Percentiles rank a stretch among this genome's conserved stretches.
Conservation (phyloP, 192 early-diverging fungal species). For the Backusella tuberculispora region DNA sequence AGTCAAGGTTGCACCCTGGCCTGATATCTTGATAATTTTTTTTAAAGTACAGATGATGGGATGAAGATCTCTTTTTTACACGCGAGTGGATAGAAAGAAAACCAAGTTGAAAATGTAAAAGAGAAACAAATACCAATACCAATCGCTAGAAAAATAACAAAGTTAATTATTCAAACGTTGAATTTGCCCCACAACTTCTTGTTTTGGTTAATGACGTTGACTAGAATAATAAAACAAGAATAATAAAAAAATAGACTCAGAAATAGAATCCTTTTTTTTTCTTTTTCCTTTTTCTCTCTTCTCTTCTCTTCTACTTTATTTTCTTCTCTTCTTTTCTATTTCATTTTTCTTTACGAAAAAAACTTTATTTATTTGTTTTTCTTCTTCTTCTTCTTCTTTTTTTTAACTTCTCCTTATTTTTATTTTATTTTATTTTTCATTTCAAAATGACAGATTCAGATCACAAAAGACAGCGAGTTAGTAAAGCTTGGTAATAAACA, state of each 20-base stretch:
- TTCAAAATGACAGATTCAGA: conserved; percentile 2
- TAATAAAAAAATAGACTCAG: neutral
- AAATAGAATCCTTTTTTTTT: neutral
- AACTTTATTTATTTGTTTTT: neutral
- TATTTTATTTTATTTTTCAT: too few species aligned
- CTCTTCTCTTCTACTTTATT: neutral
- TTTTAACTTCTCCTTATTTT: neutral
- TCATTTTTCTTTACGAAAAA: neutral
- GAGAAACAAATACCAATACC: conserved; percentile 10
- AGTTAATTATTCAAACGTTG: neutral
- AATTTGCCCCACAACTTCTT: neutral
- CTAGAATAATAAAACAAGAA: too few species aligned
- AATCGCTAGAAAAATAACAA: neutral
- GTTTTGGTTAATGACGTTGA: neutral
- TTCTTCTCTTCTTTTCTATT: neutral
- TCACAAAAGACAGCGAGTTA: conserved; percentile 38
- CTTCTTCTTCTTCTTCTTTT: neutral
- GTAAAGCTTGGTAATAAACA: conserved; percentile 35
- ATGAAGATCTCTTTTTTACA: conserved; percentile 3
- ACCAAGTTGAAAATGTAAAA: neutral
- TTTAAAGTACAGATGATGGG: neutral
- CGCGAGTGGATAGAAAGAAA: neutral
- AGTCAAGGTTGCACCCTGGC: conserved; percentile 1
- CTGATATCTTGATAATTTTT: neutral
- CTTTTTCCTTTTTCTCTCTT: neutral